A percentile compares a stretch with the other conserved stretches of the same genome.
phyloP scores from a whole-genome alignment of 139 green algal species.

The Chlamydomonas schloesseri region DNA sequence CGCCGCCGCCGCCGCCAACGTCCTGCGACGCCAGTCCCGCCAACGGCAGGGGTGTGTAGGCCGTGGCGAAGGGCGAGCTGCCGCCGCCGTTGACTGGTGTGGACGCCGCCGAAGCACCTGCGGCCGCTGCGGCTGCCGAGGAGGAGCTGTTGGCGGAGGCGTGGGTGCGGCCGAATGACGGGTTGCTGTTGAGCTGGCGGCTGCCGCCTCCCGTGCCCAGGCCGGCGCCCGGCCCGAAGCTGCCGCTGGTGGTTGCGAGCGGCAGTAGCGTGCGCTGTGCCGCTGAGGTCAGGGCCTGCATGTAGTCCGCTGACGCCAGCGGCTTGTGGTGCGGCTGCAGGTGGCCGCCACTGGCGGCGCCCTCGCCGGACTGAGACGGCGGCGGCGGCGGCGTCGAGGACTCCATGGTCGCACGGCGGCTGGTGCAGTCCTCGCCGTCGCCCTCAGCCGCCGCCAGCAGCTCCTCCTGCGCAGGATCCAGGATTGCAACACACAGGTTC shows the following conservation, averaged over 20 bases:
- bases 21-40: too few species aligned
- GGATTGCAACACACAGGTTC: too few species aligned
- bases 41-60: too few species aligned
- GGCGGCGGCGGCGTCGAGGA: too few species aligned
- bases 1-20: background rate
- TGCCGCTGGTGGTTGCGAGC: background rate
- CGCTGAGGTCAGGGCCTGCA: background rate
- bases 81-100: background rate
- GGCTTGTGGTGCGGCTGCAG: background rate
- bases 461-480: background rate
- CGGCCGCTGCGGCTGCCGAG: too few species aligned
- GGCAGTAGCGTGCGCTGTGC: slow-evolving; percentile 10
- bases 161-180: background rate
- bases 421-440: too few species aligned
- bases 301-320: background rate
- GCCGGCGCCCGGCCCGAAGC: background rate
- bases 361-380: too few species aligned
- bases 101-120: too few species aligned
- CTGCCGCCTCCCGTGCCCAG: background rate
- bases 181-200: too few species aligned
- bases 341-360: too few species aligned
- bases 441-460: background rate
- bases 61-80: too few species aligned
- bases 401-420: too few species aligned
- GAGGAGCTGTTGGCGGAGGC: background rate